Evolutionary conservation across 2,329 filamentous ascomycete species (phyloP).

Genomic region (Sordariomycetes sp.): DNA sequence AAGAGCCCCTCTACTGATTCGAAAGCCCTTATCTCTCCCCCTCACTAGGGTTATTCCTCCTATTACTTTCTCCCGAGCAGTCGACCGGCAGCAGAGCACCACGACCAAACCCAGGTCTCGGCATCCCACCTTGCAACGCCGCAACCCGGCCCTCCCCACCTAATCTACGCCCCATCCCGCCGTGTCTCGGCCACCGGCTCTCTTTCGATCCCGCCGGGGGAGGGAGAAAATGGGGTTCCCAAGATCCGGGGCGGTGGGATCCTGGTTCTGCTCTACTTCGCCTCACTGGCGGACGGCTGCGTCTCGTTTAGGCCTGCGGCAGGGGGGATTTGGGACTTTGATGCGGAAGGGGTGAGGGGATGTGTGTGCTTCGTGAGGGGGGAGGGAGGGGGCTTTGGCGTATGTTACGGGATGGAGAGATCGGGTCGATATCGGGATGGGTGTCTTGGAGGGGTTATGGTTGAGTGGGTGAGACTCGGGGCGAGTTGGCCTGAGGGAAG

Average conservation of each 20-base stretch:
- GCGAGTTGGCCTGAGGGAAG: too few species aligned
- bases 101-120: background rate
- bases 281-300: background rate
- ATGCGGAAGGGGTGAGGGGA: background rate
- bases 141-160: background rate
- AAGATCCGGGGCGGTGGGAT: background rate
- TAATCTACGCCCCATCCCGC: background rate
- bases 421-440: too few species aligned
- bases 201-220: background rate
- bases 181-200: background rate
- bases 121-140: background rate
- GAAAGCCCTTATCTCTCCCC: too few species aligned
- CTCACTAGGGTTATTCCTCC: background rate
- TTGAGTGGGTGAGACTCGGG: too few species aligned
- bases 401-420: background rate
- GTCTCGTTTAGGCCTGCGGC: background rate
- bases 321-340: background rate
- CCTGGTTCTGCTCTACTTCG: background rate
- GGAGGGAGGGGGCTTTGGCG: background rate
- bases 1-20: too few species aligned
- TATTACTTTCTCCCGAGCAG: background rate
- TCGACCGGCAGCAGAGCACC: background rate
- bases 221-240: background rate
- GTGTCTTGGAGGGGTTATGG: too few species aligned
- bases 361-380: background rate